Percentiles rank a stretch among this genome's conserved stretches.
Evolutionary conservation across 2,329 filamentous ascomycete genomes (phyloP).

Genomic region (Lasiodiplodia sp.): DNA sequence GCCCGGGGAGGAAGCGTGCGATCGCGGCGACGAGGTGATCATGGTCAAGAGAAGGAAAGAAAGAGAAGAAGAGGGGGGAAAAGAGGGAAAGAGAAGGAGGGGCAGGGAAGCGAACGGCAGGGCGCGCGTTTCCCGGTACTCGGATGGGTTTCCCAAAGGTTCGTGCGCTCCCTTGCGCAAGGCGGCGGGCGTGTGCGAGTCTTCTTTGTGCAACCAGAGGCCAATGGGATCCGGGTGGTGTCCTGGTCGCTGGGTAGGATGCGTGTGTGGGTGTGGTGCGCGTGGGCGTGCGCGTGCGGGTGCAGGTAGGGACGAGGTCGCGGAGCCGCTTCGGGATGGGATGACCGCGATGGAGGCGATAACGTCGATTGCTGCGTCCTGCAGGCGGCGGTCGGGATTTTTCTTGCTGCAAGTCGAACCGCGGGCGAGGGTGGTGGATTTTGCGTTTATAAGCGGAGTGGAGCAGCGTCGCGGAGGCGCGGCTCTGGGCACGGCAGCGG

Average conservation of each 20-base stretch:
- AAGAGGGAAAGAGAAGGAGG: not conserved
- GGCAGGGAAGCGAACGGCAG: not conserved
- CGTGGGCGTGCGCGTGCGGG: not conserved
- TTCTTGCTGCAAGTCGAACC: conserved; percentile 1
- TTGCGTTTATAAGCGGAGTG: conserved; percentile 15
- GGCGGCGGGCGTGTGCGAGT: not conserved
- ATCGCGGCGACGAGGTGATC: conserved; percentile 25
- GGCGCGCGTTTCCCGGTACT: conserved; percentile 1
- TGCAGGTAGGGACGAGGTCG: not conserved
- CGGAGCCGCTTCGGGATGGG: not conserved
- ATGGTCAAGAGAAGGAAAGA: conserved; percentile 5
- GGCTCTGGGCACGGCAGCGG: conserved; percentile 1
- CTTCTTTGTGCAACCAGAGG: conserved; percentile 2
- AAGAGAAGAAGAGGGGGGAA: not conserved
- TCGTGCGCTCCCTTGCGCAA: not conserved
- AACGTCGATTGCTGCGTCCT: not conserved
- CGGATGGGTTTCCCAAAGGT: not conserved
- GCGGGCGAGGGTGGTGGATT: conserved; percentile 10
- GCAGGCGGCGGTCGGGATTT: not conserved
- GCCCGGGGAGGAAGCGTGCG: conserved; percentile 6
- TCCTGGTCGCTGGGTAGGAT: conserved; percentile 19
- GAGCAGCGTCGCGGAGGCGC: not conserved
- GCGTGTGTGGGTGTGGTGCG: not conserved
- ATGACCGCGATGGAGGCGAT: not conserved
- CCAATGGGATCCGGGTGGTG: not conserved